Evolutionary conservation across 257 asterid genomes (phyloP).

Genomic region (Solanum tarijense): DNA sequence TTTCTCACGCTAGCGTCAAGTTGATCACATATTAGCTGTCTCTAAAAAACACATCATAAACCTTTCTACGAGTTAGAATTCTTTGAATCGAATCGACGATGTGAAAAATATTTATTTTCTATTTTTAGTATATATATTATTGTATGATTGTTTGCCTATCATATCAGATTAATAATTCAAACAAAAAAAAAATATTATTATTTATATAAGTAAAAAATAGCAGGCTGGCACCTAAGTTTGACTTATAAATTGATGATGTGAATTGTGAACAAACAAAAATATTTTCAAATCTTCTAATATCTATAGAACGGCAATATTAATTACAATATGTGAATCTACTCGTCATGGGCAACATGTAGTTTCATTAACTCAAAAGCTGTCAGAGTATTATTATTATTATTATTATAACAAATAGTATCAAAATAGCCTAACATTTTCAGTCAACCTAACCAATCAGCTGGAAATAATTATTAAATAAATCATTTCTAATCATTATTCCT

Average conservation of each 20-base stretch:
- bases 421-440: background rate
- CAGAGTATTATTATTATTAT: background rate
- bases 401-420: background rate
- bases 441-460: background rate
- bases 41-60: background rate
- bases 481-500: background rate
- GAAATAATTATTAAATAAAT: background rate
- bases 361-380: background rate
- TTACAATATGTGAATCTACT: background rate
- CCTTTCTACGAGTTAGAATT: background rate
- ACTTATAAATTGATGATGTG: background rate
- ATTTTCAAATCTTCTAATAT: background rate
- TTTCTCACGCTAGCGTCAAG: background rate
- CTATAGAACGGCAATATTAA: background rate
- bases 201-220: background rate
- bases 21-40: background rate
- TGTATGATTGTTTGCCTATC: background rate
- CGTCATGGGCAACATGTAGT: background rate
- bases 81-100: accelerated
- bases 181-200: too few relatives aligned
- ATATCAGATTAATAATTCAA: background rate
- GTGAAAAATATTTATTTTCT: background rate
- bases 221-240: background rate
- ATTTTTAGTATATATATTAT: too few relatives aligned
- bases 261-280: background rate